A percentile compares a stretch with the other conserved stretches of the same genome.
phyloP scores from a whole-genome alignment of 495 filamentous ascomycete species.

The Neurospora sp. region DNA sequence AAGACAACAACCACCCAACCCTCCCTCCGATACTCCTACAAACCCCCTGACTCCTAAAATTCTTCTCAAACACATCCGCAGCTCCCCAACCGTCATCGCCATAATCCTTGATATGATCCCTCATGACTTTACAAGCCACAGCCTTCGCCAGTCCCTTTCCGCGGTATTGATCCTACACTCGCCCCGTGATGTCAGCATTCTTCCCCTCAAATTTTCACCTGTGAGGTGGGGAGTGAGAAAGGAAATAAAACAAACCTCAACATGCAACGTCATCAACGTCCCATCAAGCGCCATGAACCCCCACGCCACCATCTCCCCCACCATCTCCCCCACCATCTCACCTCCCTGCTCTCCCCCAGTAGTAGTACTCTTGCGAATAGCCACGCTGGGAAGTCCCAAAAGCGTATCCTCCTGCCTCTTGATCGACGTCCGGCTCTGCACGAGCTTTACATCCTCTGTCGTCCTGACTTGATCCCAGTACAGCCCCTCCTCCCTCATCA shows the following conservation, averaged over 20 bases:
- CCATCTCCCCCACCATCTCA: slow-evolving; percentile 10
- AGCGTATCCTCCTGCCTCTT: slow-evolving; percentile 16
- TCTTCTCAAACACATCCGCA: slow-evolving; percentile 33
- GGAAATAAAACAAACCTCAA: slow-evolving; percentile 17
- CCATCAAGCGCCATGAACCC: slow-evolving; percentile 31
- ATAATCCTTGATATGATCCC: slow-evolving; percentile 25
- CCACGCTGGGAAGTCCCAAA: not conserved
- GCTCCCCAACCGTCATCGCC: slow-evolving; percentile 30
- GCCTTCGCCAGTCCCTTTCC: slow-evolving; percentile 36
- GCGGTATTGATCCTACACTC: slow-evolving; percentile 17
- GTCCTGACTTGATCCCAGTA: slow-evolving; percentile 19
- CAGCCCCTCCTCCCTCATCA: slow-evolving; percentile 1
- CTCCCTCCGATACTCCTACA: slow-evolving; percentile 35
- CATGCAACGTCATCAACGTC: slow-evolving; percentile 22
- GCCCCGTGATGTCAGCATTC: no score
- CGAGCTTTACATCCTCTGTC: slow-evolving; percentile 22
- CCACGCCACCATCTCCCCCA: slow-evolving; percentile 35
- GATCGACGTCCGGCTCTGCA: slow-evolving; percentile 25
- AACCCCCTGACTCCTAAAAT: slow-evolving; percentile 29
- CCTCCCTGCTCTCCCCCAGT: no score
- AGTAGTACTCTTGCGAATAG: not conserved
- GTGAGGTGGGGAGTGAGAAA: not conserved
- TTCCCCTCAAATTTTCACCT: no score
- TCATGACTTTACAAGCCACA: slow-evolving; percentile 28
- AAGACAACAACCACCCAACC: slow-evolving; percentile 26